phyloP scores from a whole-genome alignment of 106 monocot species.

The Allium fistulosum region DNA sequence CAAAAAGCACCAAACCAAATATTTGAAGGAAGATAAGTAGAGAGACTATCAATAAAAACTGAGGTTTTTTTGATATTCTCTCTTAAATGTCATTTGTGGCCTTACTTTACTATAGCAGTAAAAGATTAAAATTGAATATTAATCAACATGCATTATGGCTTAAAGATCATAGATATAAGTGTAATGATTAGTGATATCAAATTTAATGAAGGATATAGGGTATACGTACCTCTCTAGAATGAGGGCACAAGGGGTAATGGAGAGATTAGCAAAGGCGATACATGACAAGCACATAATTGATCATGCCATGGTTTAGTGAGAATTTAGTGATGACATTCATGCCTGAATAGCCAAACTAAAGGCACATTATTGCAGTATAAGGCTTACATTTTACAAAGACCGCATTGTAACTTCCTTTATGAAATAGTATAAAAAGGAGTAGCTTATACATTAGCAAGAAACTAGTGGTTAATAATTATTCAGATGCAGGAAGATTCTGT shows the following conservation, averaged over 20 bases:
- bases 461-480: too few relatives aligned
- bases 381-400: conserved; percentile 29
- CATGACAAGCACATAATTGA: conserved; percentile 52
- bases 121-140: not conserved
- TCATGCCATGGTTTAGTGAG: conserved; percentile 49
- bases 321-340: conserved; percentile 36
- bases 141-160: not conserved
- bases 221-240: conserved; percentile 32
- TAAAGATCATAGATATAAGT: not conserved
- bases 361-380: conserved; percentile 33
- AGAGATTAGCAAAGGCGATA: conserved; percentile 37
- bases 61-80: too few relatives aligned
- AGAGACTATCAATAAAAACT: too few relatives aligned
- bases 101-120: conserved; percentile 39
- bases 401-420: conserved; percentile 7
- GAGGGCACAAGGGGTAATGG: conserved; percentile 46
- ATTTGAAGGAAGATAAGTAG: conserved; percentile 43
- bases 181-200: not conserved
- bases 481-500: too few relatives aligned
- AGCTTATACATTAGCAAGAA: too few relatives aligned
- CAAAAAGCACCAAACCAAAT: conserved; percentile 42
- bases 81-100: conserved; percentile 47
- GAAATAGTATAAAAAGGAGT: too few relatives aligned
- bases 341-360: conserved; percentile 43
- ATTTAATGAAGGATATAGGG: not conserved